Evolutionary conservation across 352 stramenopile genomes (phyloP), one percentile per base, ranked within the genome.

Genomic region (Globisporangium okanoganense): DNA sequence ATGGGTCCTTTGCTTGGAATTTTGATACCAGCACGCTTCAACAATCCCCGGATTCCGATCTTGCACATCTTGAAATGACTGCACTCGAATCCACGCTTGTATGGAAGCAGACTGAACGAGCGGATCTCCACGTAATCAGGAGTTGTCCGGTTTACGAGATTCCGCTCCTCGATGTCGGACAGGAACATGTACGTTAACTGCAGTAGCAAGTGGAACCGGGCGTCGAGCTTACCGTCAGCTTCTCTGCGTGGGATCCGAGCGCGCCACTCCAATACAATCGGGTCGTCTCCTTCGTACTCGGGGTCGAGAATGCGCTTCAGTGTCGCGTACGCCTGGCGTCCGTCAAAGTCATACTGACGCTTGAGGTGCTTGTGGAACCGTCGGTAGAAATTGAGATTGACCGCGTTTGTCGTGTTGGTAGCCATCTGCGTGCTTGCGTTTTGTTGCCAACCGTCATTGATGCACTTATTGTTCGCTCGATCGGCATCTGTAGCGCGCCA

Each of bases 61-160:
- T 58, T 55, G 35, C 48, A 65, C 59, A 71, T 64, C 51, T 53
- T 67, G 27, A 71, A 54, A 24, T 71, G 54, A 27, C 48, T 59
- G 25, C 65, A 62, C 33, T 58, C 49, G 29, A 71, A 71, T 1
- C 65, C 65, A 0, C 38, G 48, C 59, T 67, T 71, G 29, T 18
- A 55, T 9, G 64, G 58, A 13, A 70, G 54, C 5, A 67, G 38
- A 14, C 38, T 61, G 48, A 67, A 70, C 35, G 33, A 22, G 4
- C 58, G 53, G 2, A 61, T 40, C 64, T 63, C 35, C 9, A 16
- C 8, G 35, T 40, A 64, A 24, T 55, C 51, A n/a, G 53, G 47
- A 8, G n/a, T 56, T 43, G 20, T 20, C 43, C 16, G 2, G 18
- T 33, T 52, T 13, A 14, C 18, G 12, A 6, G 35, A 35, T 65